Base-by-base conservation (phyloP, 257 asterid species). In the Ocimum tenuiflorum region DNA sequence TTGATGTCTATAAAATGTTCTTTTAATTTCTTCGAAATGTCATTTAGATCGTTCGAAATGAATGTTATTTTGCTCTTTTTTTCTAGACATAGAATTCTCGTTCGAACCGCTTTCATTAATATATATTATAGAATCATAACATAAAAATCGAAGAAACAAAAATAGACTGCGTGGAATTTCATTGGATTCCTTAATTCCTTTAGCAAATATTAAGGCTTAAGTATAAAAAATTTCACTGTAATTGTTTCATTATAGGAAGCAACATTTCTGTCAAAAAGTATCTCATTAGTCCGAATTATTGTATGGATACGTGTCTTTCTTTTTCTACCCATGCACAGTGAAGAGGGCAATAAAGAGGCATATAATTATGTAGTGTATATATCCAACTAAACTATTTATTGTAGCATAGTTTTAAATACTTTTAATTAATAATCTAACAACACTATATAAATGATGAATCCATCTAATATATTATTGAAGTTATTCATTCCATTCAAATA, bases 111-210 rank as follows among this genome's bases (percentile, higher is more conserved):
- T n/a, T n/a, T n/a, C n/a, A n/a, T n/a, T n/a, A n/a, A n/a, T n/a
- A n/a, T n/a, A n/a, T n/a, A n/a, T n/a, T n/a, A n/a, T n/a, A n/a
- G n/a, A n/a, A n/a, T n/a, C n/a, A n/a, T n/a, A n/a, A n/a, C n/a
- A n/a, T n/a, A n/a, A n/a, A n/a, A n/a, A n/a, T n/a, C n/a, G n/a
- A n/a, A n/a, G n/a, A 9, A 9, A 36, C 2, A 0, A 36, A 7
- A 36, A 1, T 8, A 39, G 12, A 39, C 6, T 1, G 23, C 42
- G 36, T 60, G 24, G 46, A 8, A n/a, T 45, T 33, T 19, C 67
- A 63, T 71, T 12, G 76, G 76, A 71, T 71, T 33, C 71, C 60
- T 10, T 24, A 70, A 63, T 64, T 33, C 61, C 67, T n/a, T 39
- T 20, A 8, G 27, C 58, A 47, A 19, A 63, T 39, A 63, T 19